These are phyloP conservation scores for Euphorbia peplus DNA, from an alignment of 345 rosid genomes.

Conservation along the genomic window DNA sequence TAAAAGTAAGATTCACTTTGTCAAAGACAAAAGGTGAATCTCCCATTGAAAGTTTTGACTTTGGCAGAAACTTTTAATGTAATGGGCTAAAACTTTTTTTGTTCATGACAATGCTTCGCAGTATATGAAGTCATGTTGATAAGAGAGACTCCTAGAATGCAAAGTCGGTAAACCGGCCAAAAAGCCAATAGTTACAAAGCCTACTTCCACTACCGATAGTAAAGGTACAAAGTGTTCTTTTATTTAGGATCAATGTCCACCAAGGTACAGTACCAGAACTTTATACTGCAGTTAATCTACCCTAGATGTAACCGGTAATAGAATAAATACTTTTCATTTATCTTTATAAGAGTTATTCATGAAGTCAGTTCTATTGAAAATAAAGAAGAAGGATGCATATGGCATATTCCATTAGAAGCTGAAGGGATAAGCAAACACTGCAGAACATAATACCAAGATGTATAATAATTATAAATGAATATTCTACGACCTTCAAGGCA, in stretches of 20 bases:
- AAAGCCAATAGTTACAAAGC: not conserved
- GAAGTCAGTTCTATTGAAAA: not conserved
- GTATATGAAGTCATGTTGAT: not conserved
- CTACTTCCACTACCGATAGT: not conserved
- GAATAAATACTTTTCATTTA: constrained; percentile 3
- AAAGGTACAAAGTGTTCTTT: not conserved
- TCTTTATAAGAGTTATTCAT: constrained; percentile 10
- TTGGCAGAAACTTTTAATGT: not conserved
- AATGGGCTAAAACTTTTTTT: not conserved
- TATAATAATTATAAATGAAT: constrained; percentile 5
- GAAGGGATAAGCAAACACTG: not conserved
- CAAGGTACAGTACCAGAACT: not conserved
- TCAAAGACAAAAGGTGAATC: not conserved
- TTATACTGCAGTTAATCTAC: not conserved
- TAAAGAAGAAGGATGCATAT: constrained; percentile 1
- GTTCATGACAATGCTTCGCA: not conserved
- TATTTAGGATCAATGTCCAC: not conserved
- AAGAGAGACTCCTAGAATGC: not conserved
- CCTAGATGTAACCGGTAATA: constrained; percentile 3
- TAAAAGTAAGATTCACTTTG: not conserved
- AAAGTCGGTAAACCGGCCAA: not conserved
- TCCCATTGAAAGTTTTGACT: not conserved
- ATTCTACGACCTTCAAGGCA: constrained; percentile 81
- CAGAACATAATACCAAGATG: constrained; percentile 11
- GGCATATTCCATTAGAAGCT: not conserved